Percentiles rank a stretch among this genome's conserved stretches.
Conservation (phyloP, 805 yeast genomes). For the Teunomyces lycoperdinae region DNA sequence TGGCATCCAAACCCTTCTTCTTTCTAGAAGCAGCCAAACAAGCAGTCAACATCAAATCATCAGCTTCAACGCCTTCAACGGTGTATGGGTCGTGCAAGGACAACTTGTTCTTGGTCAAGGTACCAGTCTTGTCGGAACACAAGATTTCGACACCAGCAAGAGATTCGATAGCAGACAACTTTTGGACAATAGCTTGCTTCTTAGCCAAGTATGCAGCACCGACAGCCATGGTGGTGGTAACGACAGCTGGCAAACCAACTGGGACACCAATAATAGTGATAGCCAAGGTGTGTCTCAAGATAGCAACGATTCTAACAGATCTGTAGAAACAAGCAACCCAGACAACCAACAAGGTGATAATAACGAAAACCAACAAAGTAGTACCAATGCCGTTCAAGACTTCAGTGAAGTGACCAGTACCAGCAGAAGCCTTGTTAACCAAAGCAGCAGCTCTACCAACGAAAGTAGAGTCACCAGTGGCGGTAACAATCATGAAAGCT, state of each 20-base stretch:
- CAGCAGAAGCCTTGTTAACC: constrained; percentile 91
- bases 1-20: constrained; percentile 97
- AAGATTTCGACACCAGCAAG: constrained; percentile 96
- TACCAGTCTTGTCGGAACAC: constrained; percentile 98
- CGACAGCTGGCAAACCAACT: constrained; percentile 98
- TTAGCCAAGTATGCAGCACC: constrained; percentile 98
- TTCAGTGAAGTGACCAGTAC: constrained; percentile 95
- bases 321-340: constrained; percentile 96
- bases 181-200: constrained; percentile 96
- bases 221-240: constrained; percentile 98
- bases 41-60: constrained; percentile 95
- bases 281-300: constrained; percentile 89
- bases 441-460: constrained; percentile 97
- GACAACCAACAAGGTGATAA: constrained; percentile 80
- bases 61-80: constrained; percentile 94
- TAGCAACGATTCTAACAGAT: constrained; percentile 78
- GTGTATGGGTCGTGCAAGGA: constrained; percentile 97
- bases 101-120: constrained; percentile 94
- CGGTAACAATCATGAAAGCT: constrained; percentile 88
- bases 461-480: constrained; percentile 94
- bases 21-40: constrained; percentile 97
- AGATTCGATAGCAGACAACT: constrained; percentile 94
- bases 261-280: constrained; percentile 98
- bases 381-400: constrained; percentile 98
- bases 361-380: constrained; percentile 81